Evolutionary conservation across 176 grass and related monocot genomes (phyloP).

Genomic region (Calamus simplicifolius): DNA sequence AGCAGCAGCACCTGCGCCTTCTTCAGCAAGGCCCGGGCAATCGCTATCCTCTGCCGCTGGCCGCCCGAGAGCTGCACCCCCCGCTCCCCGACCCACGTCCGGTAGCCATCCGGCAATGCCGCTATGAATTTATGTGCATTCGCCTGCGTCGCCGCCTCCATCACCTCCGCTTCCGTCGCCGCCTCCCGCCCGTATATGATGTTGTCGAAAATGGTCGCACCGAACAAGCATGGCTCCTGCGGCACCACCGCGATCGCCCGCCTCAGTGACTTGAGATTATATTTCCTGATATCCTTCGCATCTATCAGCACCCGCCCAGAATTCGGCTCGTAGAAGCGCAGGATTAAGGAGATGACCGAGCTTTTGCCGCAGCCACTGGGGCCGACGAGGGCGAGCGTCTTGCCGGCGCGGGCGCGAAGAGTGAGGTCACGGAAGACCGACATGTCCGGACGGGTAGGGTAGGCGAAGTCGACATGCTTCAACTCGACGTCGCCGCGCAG

Average conservation of each 20-base stretch:
- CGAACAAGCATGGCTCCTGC: slow-evolving; percentile 50
- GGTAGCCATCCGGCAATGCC: slow-evolving; percentile 32
- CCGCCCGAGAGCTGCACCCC: slow-evolving; percentile 40
- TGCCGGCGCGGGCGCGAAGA: slow-evolving; percentile 18
- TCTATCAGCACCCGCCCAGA: slow-evolving; percentile 32
- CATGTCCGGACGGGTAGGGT: slow-evolving; percentile 24
- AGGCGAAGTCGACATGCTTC: slow-evolving; percentile 23
- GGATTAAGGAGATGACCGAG: slow-evolving; percentile 32
- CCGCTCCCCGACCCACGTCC: slow-evolving; percentile 39
- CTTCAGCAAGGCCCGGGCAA: slow-evolving; percentile 23
- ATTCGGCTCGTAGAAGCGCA: slow-evolving; percentile 46
- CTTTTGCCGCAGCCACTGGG: slow-evolving; percentile 45
- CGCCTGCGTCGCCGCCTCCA: slow-evolving; percentile 18
- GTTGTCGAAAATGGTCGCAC: slow-evolving; percentile 35
- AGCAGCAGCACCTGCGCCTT: slow-evolving; percentile 32
- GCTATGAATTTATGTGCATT: slow-evolving; percentile 48
- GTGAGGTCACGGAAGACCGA: slow-evolving; percentile 21
- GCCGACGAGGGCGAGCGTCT: slow-evolving; percentile 31
- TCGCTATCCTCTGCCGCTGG: slow-evolving; percentile 35
- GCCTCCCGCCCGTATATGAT: slow-evolving; percentile 34
- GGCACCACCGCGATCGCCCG: slow-evolving; percentile 35
- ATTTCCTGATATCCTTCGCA: slow-evolving; percentile 34
- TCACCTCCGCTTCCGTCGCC: slow-evolving; percentile 36
- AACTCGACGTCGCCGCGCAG: slow-evolving; percentile 22
- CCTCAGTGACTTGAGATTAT: slow-evolving; percentile 20